A percentile compares a stretch with the other conserved stretches of the same genome.
These are phyloP conservation scores for Yamadazyma spencermartinsiae DNA, from an alignment of 1,139 yeast species.

Conservation along the genomic window DNA sequence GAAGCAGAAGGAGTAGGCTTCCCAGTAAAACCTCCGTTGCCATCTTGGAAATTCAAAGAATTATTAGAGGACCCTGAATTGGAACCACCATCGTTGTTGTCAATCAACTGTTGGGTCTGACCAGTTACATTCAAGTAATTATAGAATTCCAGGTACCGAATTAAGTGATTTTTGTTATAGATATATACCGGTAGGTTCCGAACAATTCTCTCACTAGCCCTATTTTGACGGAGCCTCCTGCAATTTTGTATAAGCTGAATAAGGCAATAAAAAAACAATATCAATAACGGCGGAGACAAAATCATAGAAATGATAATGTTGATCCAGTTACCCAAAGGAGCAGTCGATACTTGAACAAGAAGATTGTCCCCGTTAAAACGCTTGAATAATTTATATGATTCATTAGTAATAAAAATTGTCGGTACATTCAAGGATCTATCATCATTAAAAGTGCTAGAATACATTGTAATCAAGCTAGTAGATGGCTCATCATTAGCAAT, in stretches of 20 bases:
- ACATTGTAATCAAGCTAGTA: slow-evolving; percentile 45
- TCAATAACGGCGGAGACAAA: slow-evolving; percentile 45
- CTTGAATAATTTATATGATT: slow-evolving; percentile 30
- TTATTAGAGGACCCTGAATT: slow-evolving; percentile 6
- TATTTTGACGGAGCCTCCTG: slow-evolving; percentile 29
- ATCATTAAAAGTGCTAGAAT: slow-evolving; percentile 38
- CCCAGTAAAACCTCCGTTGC: slow-evolving; percentile 3
- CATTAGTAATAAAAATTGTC: slow-evolving; percentile 40
- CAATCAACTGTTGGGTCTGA: slow-evolving; percentile 18
- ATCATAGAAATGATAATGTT: slow-evolving; percentile 42
- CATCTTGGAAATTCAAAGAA: neutral
- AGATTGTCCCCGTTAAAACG: slow-evolving; percentile 13
- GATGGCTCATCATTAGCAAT: slow-evolving; percentile 46
- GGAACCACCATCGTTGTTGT: slow-evolving; percentile 10
- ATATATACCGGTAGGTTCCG: slow-evolving; percentile 40
- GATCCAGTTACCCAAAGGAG: slow-evolving; percentile 42
- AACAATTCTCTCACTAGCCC: slow-evolving; percentile 36
- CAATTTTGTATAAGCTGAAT: slow-evolving; percentile 34
- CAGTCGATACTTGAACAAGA: slow-evolving; percentile 29
- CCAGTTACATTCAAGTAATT: slow-evolving; percentile 29
- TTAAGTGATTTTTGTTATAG: slow-evolving; percentile 38
- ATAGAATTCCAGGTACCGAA: slow-evolving; percentile 26
- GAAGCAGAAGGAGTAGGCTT: slow-evolving; percentile 24
- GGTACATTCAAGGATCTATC: slow-evolving; percentile 38
- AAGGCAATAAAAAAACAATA: slow-evolving; percentile 34